Evolutionary conservation across 306 rosid species (phyloP), one percentile per base, ranked within the genome.

Genomic region (Corylus americana): DNA sequence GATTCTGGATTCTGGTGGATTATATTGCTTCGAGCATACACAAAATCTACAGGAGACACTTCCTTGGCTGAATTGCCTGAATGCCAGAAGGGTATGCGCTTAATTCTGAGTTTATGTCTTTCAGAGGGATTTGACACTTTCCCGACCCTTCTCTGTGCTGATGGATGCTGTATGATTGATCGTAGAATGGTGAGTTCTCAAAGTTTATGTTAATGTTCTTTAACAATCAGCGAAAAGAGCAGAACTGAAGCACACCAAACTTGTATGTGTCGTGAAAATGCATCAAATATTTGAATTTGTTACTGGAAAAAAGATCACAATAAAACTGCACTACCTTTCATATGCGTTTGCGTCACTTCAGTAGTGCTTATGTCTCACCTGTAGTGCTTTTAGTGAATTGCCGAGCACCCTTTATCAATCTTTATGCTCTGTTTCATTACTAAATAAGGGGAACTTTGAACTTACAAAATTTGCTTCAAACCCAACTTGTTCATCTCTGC

Each of bases 1-100:
- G 97, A 94, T 85, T 94, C 98, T 70, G 97, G 98, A 73, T 92
- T 94, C 83, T 94, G 98, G 98, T 94, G 98, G 98, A 92, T 92
- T 57, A 94, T 94, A 81, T 79, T 94, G 78, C 98, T 94, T 58
- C 92, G 95, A 44, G 97, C 97, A 8, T 94, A 92, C 89, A 94
- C 97, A 59, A 92, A 94, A 78, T 85, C 97, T 42, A 92, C 98
- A 2, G 95, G 97, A 81, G 98, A 94, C 82, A 45, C 90, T 74
- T 87, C 97, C 81, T 83, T 94, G 87, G 95, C 97, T 61, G 97
- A 92, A 35, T 79, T 11, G 50, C 97, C 97, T 61, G 98, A 94
- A 79, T 92, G 97, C 86, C 98, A 94, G 81, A 92, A 92, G 90
- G 98, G 97, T 55, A 92, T 94, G 97, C 97, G 92, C 80, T 88